Evolutionary conservation across 106 monocot genomes (phyloP), one percentile per base, ranked within the genome.

Genomic region (Ottelia alismoides): DNA sequence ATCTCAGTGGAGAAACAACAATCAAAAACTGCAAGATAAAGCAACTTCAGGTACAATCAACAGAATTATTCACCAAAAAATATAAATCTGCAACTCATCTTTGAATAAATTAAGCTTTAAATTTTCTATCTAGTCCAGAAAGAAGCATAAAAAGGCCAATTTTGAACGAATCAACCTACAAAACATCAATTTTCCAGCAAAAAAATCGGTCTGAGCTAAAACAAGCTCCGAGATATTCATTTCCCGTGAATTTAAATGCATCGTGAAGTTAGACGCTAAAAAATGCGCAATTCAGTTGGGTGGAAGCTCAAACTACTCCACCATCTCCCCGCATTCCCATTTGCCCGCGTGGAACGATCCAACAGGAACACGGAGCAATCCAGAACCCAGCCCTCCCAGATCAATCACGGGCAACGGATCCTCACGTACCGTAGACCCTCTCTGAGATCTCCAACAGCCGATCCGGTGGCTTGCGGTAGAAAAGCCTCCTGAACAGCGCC

Each of bases 11-110:
- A 85, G 57, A 96, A 96, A 63, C 96, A 85, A 56, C 85, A 96
- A 60, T 96, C 96, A 43, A 96, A 96, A 21, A 89, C 96, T 89
- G 71, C n/a, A n/a, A n/a, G n/a, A n/a, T n/a, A n/a, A n/a, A n/a
- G n/a, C n/a, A n/a, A n/a, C n/a, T n/a, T n/a, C n/a, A n/a, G n/a
- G n/a, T n/a, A n/a, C n/a, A n/a, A n/a, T n/a, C n/a, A n/a, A n/a
- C 54, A 32, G 9, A 22, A 46, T 2, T 2, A 47, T 20, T 14
- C 22, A 56, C 28, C 29, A 24, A 11, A 17, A 18, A 20, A 31
- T 2, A 25, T 46, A 11, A 60, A 47, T n/a, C n/a, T 46, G 17
- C 11, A 10, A 27, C 18, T 3, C 3, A 49, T 9, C 19, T 3
- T 5, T 49, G 52, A 9, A 25, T 6, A 53, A 27, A 53, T 25